Percentiles rank a stretch among this genome's conserved stretches.
These are phyloP conservation scores for Leptographium flavum DNA, from an alignment of 2,329 filamentous ascomycete genomes.

Conservation along the genomic window DNA sequence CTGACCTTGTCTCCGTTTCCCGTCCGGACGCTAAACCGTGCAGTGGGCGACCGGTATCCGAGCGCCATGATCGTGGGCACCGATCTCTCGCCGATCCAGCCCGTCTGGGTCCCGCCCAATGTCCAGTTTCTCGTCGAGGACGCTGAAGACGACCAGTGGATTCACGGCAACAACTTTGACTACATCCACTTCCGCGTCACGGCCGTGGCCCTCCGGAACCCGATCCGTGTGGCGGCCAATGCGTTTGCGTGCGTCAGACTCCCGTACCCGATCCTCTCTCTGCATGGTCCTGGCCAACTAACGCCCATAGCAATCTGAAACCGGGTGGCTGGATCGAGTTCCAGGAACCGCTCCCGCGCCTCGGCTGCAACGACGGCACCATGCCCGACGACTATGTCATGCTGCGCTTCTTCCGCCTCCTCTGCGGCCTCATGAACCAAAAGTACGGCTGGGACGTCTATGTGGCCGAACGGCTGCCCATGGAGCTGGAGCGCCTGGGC, in stretches of 20 bases:
- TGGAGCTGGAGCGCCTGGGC: conserved; percentile 22
- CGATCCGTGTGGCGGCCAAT: conserved; percentile 27
- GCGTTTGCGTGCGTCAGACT: conserved; percentile 24
- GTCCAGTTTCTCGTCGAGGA: conserved; percentile 36
- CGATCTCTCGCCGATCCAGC: conserved; percentile 29
- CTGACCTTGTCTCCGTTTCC: too few relatives aligned
- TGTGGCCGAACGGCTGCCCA: conserved; percentile 17
- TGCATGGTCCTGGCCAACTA: not conserved
- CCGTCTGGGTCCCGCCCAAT: conserved; percentile 38
- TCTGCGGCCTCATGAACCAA: conserved; percentile 11
- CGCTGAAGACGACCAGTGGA: conserved; percentile 37
- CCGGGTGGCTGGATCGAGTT: conserved; percentile 36
- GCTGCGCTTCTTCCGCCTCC: conserved; percentile 16
- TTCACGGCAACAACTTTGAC: conserved; percentile 41
- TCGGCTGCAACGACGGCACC: conserved; percentile 29
- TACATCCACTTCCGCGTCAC: conserved; percentile 45
- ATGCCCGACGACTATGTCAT: conserved; percentile 26
- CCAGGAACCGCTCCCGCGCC: conserved; percentile 26
- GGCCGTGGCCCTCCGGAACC: conserved; percentile 38
- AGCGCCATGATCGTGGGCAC: conserved; percentile 30
- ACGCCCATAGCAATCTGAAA: conserved; percentile 19
- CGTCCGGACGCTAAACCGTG: not conserved
- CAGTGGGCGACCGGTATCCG: conserved; percentile 31
- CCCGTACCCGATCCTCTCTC: not conserved
- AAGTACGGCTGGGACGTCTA: conserved; percentile 23